Conservation (phyloP, 805 yeast species). For the Candida sithepensis region DNA sequence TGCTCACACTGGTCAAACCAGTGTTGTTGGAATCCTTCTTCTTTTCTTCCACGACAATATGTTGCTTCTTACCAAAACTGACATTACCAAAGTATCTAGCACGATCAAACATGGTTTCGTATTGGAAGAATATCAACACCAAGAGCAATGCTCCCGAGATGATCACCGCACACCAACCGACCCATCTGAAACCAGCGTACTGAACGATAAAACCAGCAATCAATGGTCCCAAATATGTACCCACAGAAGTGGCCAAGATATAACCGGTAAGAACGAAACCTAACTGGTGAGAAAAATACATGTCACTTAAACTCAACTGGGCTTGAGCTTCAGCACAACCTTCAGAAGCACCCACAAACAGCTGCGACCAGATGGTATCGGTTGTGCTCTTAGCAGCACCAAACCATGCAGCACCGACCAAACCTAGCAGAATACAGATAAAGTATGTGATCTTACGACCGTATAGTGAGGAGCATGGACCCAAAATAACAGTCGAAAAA, state of each 20-base stretch:
- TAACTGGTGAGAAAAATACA: constrained; percentile 73
- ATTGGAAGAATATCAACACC: constrained; percentile 56
- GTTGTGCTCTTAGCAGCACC: constrained; percentile 48
- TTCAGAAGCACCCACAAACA: constrained; percentile 78
- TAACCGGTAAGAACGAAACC: constrained; percentile 71
- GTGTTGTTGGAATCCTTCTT: constrained; percentile 3
- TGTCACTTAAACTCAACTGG: constrained; percentile 65
- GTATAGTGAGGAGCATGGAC: constrained; percentile 66
- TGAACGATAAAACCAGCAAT: constrained; percentile 71
- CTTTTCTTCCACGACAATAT: constrained; percentile 1
- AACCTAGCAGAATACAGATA: constrained; percentile 56
- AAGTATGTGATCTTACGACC: constrained; percentile 66
- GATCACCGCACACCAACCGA: constrained; percentile 65
- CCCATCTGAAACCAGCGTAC: constrained; percentile 70
- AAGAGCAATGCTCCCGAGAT: constrained; percentile 56
- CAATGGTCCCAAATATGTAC: constrained; percentile 76
- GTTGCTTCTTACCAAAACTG: constrained; percentile 15
- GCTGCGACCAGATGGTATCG: constrained; percentile 74
- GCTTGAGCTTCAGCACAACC: constrained; percentile 74
- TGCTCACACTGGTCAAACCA: constrained; percentile 1
- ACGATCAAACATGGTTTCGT: constrained; percentile 69
- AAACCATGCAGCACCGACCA: constrained; percentile 70
- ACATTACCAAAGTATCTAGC: constrained; percentile 37
- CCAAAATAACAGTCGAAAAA: constrained; percentile 56
- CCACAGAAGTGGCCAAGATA: constrained; percentile 70